Evolutionary conservation across 192 early-diverging fungal genomes (phyloP).

Genomic region (Podila epicladia): DNA sequence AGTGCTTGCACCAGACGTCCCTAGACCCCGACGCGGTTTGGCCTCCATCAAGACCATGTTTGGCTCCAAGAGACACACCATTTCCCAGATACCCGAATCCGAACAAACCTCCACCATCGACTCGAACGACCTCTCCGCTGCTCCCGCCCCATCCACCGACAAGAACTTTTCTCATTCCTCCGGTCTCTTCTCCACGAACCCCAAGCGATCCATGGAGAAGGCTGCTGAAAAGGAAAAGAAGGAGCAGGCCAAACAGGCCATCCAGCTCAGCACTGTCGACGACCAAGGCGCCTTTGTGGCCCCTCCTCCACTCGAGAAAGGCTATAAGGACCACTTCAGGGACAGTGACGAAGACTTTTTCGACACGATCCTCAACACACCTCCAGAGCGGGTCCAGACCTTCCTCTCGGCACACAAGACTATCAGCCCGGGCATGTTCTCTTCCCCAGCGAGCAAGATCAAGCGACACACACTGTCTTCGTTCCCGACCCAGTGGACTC

Average conservation of each 20-base stretch:
- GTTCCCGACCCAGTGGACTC: conserved; percentile 1
- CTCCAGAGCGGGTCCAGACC: conserved; percentile 28
- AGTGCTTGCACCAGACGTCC: conserved; percentile 10
- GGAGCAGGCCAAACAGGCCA: conserved; percentile 36
- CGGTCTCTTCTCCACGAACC: conserved; percentile 16
- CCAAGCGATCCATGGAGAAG: conserved; percentile 23
- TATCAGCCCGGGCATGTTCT: conserved; percentile 43
- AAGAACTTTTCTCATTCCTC: conserved; percentile 6
- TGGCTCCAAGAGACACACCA: conserved; percentile 31
- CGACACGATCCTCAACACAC: conserved; percentile 34
- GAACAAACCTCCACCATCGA: conserved; percentile 2
- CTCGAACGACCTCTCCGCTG: background rate
- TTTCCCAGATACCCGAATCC: conserved; percentile 28
- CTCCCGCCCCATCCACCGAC: background rate
- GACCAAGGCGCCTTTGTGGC: conserved; percentile 32
- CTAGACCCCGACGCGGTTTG: conserved; percentile 35
- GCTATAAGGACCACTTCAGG: conserved; percentile 34
- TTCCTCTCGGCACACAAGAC: conserved; percentile 35
- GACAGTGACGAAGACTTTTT: conserved; percentile 40
- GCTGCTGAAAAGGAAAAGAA: conserved; percentile 38
- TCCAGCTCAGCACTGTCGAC: conserved; percentile 27
- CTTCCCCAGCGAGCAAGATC: conserved; percentile 27
- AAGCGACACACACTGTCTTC: conserved; percentile 23
- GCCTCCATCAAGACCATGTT: conserved; percentile 49
- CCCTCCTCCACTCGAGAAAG: conserved; percentile 31